Evolutionary conservation across 2,329 filamentous ascomycete species (phyloP).

Genomic region (Thielaviopsis punctulata): DNA sequence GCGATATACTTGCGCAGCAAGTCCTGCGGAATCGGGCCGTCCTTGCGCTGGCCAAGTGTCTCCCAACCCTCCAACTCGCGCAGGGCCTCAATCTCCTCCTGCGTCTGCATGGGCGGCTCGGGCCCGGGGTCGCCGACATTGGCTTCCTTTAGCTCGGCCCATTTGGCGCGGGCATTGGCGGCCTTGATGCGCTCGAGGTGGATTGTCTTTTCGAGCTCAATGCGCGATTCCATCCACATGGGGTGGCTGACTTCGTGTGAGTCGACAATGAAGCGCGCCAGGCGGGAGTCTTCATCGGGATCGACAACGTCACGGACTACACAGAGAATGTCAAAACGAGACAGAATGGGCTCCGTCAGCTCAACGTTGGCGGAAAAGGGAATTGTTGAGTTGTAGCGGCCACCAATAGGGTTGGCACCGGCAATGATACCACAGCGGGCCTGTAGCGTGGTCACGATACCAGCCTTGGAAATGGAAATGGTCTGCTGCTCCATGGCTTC

Average conservation of each 20-base stretch:
- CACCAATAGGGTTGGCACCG: conserved; percentile 89
- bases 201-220: conserved; percentile 35
- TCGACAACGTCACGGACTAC: conserved; percentile 94
- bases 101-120: conserved; percentile 24
- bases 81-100: conserved; percentile 21
- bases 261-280: conserved; percentile 87
- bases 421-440: conserved; percentile 92
- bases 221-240: conserved; percentile 26
- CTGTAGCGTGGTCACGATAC: conserved; percentile 93
- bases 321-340: conserved; percentile 92
- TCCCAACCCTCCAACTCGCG: conserved; percentile 19
- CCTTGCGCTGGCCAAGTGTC: conserved; percentile 18
- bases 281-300: conserved; percentile 75
- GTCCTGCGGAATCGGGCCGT: conserved; percentile 74
- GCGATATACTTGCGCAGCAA: conserved; percentile 91
- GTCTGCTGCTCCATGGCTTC: conserved; percentile 99
- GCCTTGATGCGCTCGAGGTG: conserved; percentile 31
- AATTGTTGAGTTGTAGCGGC: conserved; percentile 89
- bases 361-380: conserved; percentile 95
- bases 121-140: conserved; percentile 5
- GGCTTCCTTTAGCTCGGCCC: conserved; percentile 1
- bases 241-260: conserved; percentile 87
- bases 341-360: conserved; percentile 89
- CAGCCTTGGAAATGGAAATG: conserved; percentile 96
- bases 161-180: conserved; percentile 1